Conservation (phyloP, 495 filamentous ascomycete species). For the Xeromyces bisporus region DNA sequence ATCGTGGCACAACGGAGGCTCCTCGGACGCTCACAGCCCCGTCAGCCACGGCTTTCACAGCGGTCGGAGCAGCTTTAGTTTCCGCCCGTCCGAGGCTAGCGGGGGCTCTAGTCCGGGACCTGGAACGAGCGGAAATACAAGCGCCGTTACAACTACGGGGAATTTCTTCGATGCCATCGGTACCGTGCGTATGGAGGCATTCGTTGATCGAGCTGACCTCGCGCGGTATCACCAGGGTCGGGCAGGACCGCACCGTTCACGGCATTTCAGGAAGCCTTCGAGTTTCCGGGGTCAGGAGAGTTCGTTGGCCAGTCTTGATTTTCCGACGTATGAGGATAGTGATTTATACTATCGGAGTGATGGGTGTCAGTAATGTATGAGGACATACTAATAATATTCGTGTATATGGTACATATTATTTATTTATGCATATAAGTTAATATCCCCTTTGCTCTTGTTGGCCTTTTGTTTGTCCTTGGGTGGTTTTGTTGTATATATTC, state of each 20-base stretch:
- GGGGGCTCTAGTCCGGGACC: slow-evolving; percentile 7
- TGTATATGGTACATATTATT: no score
- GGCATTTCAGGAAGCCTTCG: slow-evolving; percentile 19
- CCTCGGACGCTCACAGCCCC: slow-evolving; percentile 39
- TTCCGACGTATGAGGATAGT: slow-evolving; percentile 15
- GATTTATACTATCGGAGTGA: slow-evolving; percentile 19
- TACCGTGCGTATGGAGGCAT: slow-evolving; percentile 93
- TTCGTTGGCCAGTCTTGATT: slow-evolving; percentile 12
- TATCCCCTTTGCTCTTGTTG: no score
- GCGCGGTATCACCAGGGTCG: slow-evolving; percentile 13
- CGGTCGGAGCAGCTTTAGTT: slow-evolving; percentile 25
- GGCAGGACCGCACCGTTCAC: slow-evolving; percentile 5
- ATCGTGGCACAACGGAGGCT: slow-evolving; percentile 25
- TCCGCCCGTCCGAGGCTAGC: slow-evolving; percentile 28
- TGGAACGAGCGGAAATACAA: neutral
- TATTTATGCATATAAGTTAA: no score
- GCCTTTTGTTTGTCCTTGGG: no score
- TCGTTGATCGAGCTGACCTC: slow-evolving; percentile 32
- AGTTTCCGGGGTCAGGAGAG: slow-evolving; percentile 22
- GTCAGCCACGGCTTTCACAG: slow-evolving; percentile 14
- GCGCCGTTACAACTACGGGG: slow-evolving; percentile 10
- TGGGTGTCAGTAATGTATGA: no score
- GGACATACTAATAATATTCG: no score
- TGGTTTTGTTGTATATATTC: no score
- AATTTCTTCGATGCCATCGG: slow-evolving; percentile 54